A percentile compares a stretch with the other conserved stretches of the same genome.
These are phyloP conservation scores for Bacidia gigantensis DNA, from an alignment of 495 filamentous ascomycete species.

Conservation along the genomic window DNA sequence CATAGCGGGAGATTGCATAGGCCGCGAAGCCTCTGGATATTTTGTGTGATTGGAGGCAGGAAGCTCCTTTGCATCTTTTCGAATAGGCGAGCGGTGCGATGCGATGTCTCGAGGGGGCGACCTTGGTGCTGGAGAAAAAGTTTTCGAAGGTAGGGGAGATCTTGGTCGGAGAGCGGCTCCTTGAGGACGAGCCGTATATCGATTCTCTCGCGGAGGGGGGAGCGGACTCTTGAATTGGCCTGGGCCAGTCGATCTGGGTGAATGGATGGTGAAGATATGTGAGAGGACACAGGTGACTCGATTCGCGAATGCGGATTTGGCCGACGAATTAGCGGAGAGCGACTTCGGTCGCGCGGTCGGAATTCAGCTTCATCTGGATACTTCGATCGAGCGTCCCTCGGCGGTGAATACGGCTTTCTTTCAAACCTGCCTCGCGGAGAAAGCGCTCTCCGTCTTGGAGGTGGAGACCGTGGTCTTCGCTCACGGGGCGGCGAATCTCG, in stretches of 20 bases:
- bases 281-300: conserved; percentile 28
- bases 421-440: conserved; percentile 16
- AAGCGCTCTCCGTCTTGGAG: conserved; percentile 17
- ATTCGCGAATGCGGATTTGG: conserved; percentile 23
- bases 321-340: conserved; percentile 16
- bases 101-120: conserved; percentile 14
- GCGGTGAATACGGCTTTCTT: conserved; percentile 14
- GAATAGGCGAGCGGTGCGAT: conserved; percentile 10
- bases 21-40: background rate
- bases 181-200: conserved; percentile 11
- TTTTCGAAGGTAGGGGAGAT: conserved; percentile 13
- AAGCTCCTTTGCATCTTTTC: conserved; percentile 8
- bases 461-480: conserved; percentile 19
- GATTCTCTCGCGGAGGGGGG: conserved; percentile 17
- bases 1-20: background rate
- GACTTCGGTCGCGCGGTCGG: conserved; percentile 14
- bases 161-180: conserved; percentile 10
- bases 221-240: conserved; percentile 18
- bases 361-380: conserved; percentile 14
- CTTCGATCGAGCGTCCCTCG: conserved; percentile 12
- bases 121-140: conserved; percentile 13
- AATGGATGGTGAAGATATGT: conserved; percentile 26
- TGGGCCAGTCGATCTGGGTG: conserved; percentile 20
- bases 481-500: conserved; percentile 21
- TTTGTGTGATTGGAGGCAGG: background rate